phyloP scores from a whole-genome alignment of 768 basidiomycete species.

The Rubroboletus satanas region DNA sequence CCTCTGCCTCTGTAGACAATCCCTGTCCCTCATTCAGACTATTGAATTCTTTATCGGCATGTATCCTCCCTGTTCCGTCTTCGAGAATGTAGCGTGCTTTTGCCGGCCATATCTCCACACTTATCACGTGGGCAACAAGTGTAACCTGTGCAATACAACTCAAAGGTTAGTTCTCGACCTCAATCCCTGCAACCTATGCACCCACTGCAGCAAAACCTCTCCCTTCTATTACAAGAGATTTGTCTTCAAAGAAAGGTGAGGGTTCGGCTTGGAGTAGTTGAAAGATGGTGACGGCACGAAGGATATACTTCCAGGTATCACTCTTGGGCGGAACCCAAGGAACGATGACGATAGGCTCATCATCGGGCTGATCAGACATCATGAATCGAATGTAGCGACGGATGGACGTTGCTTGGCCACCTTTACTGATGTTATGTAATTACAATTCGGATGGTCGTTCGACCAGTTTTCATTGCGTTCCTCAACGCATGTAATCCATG shows the following conservation, averaged over 20 bases:
- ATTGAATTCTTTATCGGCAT: neutral
- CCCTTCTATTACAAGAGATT: constrained; percentile 46
- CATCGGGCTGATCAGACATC: constrained; percentile 8
- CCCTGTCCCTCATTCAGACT: neutral
- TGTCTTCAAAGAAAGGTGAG: constrained; percentile 33
- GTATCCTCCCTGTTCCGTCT: constrained; percentile 37
- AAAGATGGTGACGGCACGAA: constrained; percentile 53
- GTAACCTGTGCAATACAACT: constrained; percentile 33
- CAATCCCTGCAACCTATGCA: neutral
- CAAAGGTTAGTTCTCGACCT: constrained; percentile 28
- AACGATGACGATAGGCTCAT: constrained; percentile 4
- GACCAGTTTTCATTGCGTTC: neutral
- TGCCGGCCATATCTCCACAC: constrained; percentile 13
- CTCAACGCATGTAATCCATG: neutral
- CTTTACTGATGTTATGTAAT: constrained; percentile 7
- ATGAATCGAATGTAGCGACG: neutral
- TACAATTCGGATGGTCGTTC: neutral
- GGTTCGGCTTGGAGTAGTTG: constrained; percentile 47
- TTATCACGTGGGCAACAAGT: constrained; percentile 45
- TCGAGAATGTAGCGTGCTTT: constrained; percentile 25
- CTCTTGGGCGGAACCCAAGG: neutral
- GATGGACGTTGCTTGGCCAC: neutral
- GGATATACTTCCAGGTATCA: neutral
- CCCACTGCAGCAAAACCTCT: constrained; percentile 28
- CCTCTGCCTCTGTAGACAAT: constrained; percentile 1